These are phyloP conservation scores for Chlamydomonas incerta DNA, from an alignment of 139 green algal species.

Conservation along the genomic window DNA sequence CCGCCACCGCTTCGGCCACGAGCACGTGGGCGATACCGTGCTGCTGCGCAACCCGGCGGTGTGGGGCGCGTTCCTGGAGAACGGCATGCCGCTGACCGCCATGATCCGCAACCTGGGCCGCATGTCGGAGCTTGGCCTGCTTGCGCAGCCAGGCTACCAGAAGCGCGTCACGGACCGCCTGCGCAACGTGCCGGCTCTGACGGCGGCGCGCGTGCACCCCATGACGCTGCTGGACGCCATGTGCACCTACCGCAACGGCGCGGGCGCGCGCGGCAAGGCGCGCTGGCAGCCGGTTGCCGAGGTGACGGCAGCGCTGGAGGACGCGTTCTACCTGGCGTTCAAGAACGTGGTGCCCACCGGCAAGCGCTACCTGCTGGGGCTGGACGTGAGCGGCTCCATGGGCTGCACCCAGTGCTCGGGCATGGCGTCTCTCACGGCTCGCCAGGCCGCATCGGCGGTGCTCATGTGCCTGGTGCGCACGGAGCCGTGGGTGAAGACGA, in stretches of 20 bases:
- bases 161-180: background rate
- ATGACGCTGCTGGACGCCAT: too few species aligned
- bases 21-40: slow-evolving; percentile 35
- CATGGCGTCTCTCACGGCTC: slow-evolving; percentile 2
- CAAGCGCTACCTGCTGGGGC: slow-evolving; percentile 39
- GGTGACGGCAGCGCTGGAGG: slow-evolving; percentile 29
- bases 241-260: slow-evolving; percentile 13
- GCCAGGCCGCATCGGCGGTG: slow-evolving; percentile 37
- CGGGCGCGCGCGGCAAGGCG: background rate
- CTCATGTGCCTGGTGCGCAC: slow-evolving; percentile 30
- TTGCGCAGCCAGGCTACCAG: background rate
- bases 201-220: slow-evolving; percentile 25
- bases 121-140: slow-evolving; percentile 8
- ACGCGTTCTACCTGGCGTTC: slow-evolving; percentile 47
- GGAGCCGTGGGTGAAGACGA: slow-evolving; percentile 26
- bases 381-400: slow-evolving; percentile 52
- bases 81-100: slow-evolving; percentile 33
- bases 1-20: slow-evolving; percentile 42
- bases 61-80: slow-evolving; percentile 30
- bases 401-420: slow-evolving; percentile 7
- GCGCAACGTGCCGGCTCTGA: background rate
- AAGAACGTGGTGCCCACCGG: slow-evolving; percentile 45
- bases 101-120: slow-evolving; percentile 43
- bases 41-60: slow-evolving; percentile 22
- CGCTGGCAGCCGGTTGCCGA: background rate